These are phyloP conservation scores for Teratosphaeria gauchensis DNA, from an alignment of 2,329 filamentous ascomycete species.

Conservation along the genomic window DNA sequence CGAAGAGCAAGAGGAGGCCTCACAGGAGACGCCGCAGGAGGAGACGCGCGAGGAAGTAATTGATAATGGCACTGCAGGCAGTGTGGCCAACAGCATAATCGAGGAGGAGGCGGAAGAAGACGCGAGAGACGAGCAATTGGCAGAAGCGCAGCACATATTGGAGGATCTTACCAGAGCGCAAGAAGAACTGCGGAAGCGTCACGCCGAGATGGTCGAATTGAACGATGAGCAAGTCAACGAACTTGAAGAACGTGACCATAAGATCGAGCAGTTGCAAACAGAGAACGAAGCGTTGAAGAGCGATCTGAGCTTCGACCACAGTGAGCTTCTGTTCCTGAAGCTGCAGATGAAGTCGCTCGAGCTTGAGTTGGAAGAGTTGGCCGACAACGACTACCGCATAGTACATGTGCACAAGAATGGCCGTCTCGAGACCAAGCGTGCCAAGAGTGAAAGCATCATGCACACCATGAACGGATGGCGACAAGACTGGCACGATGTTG, in stretches of 20 bases:
- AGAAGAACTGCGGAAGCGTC: conserved; percentile 23
- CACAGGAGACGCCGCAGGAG: neutral
- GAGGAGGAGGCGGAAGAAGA: conserved; percentile 1
- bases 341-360: conserved; percentile 30
- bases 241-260: conserved; percentile 22
- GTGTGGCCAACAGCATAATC: conserved; percentile 2
- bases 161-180: conserved; percentile 20
- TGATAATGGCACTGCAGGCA: conserved; percentile 1
- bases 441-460: conserved; percentile 9
- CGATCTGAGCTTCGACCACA: conserved; percentile 30
- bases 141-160: conserved; percentile 22
- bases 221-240: conserved; percentile 21
- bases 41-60: conserved; percentile 6
- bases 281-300: conserved; percentile 29
- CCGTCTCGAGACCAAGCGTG: conserved; percentile 9
- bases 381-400: conserved; percentile 2
- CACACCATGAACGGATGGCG: conserved; percentile 28
- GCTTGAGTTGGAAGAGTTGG: conserved; percentile 14
- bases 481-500: conserved; percentile 26
- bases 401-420: conserved; percentile 8
- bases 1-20: conserved; percentile 14
- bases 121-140: conserved; percentile 17
- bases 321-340: conserved; percentile 30
- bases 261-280: conserved; percentile 23
- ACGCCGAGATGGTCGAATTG: conserved; percentile 23